phyloP scores from a whole-genome alignment of 2,329 filamentous ascomycete genomes.

The Fusarium albidum region DNA sequence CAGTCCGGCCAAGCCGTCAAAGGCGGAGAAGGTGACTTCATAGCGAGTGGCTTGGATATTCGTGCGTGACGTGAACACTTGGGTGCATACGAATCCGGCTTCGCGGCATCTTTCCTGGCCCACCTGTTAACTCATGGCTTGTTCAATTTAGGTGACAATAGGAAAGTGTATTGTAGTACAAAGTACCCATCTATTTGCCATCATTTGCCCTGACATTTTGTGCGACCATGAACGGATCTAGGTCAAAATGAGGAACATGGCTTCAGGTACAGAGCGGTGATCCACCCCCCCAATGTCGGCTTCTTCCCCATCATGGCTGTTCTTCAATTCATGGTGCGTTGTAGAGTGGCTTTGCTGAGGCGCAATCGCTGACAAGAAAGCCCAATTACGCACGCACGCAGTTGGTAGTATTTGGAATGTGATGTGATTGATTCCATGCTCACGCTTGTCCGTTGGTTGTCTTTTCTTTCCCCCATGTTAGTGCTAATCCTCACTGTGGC shows the following conservation, averaged over 20 bases:
- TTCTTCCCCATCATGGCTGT: background rate
- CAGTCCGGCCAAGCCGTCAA: conserved; percentile 11
- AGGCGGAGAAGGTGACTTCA: conserved; percentile 28
- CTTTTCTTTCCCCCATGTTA: background rate
- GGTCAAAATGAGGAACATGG: background rate
- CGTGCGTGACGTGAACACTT: background rate
- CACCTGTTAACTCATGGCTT: conserved; percentile 1
- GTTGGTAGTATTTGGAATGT: conserved; percentile 26
- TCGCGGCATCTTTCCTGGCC: background rate
- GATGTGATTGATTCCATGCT: conserved; percentile 15
- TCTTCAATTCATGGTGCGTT: background rate
- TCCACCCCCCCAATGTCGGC: background rate
- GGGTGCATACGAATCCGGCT: conserved; percentile 12
- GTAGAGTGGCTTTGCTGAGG: conserved; percentile 23
- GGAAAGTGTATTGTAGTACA: no score
- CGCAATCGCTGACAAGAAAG: conserved; percentile 14
- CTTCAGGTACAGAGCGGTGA: background rate
- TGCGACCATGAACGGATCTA: background rate
- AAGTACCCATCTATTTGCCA: no score
- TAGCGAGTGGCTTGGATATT: conserved; percentile 32
- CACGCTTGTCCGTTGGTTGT: background rate
- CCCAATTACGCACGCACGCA: background rate
- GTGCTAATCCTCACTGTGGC: background rate
- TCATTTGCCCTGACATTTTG: background rate
- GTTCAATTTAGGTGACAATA: no score